Conservation (phyloP, 2,329 filamentous ascomycete genomes). For the Colletotrichum sp. region DNA sequence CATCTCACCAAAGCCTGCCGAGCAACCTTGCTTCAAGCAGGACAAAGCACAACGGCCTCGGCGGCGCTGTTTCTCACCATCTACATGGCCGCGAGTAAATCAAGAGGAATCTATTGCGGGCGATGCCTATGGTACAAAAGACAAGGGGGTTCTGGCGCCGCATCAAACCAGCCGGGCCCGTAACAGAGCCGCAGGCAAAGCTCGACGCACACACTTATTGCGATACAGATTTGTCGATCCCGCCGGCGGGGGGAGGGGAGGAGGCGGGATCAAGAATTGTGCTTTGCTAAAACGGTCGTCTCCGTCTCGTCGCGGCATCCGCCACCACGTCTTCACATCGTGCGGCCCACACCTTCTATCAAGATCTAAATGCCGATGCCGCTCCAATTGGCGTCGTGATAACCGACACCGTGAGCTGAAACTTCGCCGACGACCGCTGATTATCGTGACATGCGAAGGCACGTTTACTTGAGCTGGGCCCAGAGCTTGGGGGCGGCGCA, state of each 20-base stretch:
- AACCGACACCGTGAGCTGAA: not conserved
- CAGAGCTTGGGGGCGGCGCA: slow-evolving; percentile 98
- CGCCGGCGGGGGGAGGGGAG: not conserved
- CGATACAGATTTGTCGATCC: slow-evolving; percentile 12
- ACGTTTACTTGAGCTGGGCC: slow-evolving; percentile 82
- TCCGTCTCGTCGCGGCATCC: not conserved
- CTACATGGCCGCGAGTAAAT: not conserved
- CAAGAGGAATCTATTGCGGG: slow-evolving; percentile 25
- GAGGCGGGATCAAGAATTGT: not conserved
- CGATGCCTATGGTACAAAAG: slow-evolving; percentile 24
- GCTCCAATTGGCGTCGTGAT: not conserved
- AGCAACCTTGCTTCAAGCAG: not conserved
- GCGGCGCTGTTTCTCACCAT: not conserved
- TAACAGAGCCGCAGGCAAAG: not conserved
- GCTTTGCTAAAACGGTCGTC: not conserved
- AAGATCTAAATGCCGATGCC: slow-evolving; percentile 3
- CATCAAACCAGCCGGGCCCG: not conserved
- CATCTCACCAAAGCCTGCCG: not conserved
- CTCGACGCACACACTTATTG: not conserved
- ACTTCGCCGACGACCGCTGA: not conserved
- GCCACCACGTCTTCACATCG: not conserved
- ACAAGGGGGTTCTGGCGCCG: slow-evolving; percentile 12
- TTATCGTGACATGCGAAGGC: not conserved
- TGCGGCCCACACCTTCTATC: not conserved
- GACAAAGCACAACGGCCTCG: not conserved